A percentile compares a stretch with the other conserved stretches of the same genome.
phyloP scores from a whole-genome alignment of 2,329 filamentous ascomycete species.

The Aureobasidium mangrovei region DNA sequence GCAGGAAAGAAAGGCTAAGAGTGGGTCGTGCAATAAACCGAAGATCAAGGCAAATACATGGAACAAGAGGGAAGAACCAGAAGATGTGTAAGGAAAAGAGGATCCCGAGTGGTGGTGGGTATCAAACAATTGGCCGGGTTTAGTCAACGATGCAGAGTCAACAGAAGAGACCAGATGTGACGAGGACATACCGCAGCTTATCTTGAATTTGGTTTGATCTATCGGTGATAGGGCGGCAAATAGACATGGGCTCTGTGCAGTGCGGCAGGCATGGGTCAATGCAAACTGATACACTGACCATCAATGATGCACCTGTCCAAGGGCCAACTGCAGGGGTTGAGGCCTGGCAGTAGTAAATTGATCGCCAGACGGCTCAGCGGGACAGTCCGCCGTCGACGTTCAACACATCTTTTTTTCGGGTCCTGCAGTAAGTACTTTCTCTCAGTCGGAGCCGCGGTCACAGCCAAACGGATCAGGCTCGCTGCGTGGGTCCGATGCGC shows the following conservation, averaged over 20 bases:
- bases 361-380: slow-evolving; percentile 9
- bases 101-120: not conserved
- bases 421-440: slow-evolving; percentile 4
- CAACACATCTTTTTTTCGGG: slow-evolving; percentile 3
- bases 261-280: slow-evolving; percentile 11
- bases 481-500: not conserved
- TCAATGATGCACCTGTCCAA: slow-evolving; percentile 4
- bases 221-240: slow-evolving; percentile 6
- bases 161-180: not conserved
- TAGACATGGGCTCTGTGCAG: slow-evolving; percentile 3
- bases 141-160: slow-evolving; percentile 2
- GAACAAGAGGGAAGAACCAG: not conserved
- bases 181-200: slow-evolving; percentile 1
- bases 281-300: slow-evolving; percentile 10
- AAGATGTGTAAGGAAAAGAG: not conserved
- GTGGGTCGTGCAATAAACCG: slow-evolving; percentile 1
- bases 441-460: not conserved
- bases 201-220: not conserved
- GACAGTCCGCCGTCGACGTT: slow-evolving; percentile 9
- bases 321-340: slow-evolving; percentile 5
- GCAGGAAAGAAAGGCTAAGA: not conserved
- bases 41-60: not conserved
- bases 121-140: not conserved
- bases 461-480: not conserved
- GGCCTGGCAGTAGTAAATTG: slow-evolving; percentile 1